Evolutionary conservation across 768 basidiomycete genomes (phyloP), one percentile per base, ranked within the genome.

Genomic region (Leccinum imitatum): DNA sequence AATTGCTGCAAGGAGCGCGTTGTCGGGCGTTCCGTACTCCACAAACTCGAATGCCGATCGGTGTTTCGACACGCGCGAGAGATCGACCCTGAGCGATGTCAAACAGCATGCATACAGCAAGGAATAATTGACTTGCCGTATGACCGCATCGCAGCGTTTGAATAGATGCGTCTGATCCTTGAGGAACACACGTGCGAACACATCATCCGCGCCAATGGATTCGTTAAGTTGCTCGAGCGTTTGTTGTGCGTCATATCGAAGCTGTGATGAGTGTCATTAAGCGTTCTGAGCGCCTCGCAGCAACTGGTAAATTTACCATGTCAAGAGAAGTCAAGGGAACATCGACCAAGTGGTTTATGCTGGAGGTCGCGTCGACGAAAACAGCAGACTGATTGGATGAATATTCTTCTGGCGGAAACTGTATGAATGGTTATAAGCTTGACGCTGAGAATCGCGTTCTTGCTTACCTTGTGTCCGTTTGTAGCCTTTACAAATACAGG

Each of bases 261-360:
- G 83, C 92, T 95, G 64, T 14, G 56, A 31, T n/a, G 56, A 59
- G 23, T 10, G 44, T 65, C n/a, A 58, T 37, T 30, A 35, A n/a
- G 11, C 15, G n/a, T 25, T 31, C 39, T 30, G 17, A 6, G 30
- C 8, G 31, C 23, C 39, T 10, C 46, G 19, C 13, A 65, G 31
- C 17, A 65, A 33, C 17, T 13, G 33, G 33, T 6, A 39, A 30
- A 50, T 81, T 66, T 71, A 95, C 91, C 73, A 96, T 75, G 53
- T 90, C 83, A 1, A 98, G 77, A 1, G 93, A 94, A 3, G 89
- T 82, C 14, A 84, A 65, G 19, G 95, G 91, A 31, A 95, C 82
- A 9, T 83, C 86, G 0, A 87, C 84, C 21, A 96, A 73, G 10
- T 95, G 68, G 69, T 99, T 98, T 51, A 89, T 78, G 8, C 80